Evolutionary conservation across 495 filamentous ascomycete species (phyloP).

Genomic region (Glarea lozoyensis): DNA sequence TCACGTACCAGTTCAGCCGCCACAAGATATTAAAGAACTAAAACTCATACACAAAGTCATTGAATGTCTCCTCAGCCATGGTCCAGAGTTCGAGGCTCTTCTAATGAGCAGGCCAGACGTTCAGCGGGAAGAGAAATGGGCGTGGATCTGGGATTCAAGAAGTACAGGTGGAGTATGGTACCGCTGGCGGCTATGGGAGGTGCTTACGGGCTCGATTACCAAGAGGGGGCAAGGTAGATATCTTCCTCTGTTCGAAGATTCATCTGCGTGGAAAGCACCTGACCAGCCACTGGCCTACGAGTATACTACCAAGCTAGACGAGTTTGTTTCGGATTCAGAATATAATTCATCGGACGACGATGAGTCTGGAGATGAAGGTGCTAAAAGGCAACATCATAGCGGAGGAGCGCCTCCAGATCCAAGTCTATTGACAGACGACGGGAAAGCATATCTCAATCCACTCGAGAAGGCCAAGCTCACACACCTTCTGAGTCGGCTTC

Average conservation of each 20-base stretch:
- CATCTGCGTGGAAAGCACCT: slow-evolving; percentile 62
- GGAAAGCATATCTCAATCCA: slow-evolving; percentile 70
- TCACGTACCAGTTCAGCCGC: slow-evolving; percentile 67
- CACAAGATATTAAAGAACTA: slow-evolving; percentile 69
- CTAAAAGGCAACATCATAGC: slow-evolving; percentile 40
- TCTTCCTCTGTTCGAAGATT: slow-evolving; percentile 59
- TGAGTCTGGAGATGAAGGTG: slow-evolving; percentile 62
- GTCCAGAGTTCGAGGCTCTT: slow-evolving; percentile 84
- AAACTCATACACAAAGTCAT: slow-evolving; percentile 82
- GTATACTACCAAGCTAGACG: slow-evolving; percentile 60
- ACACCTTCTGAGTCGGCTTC: slow-evolving; percentile 71
- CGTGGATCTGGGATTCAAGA: slow-evolving; percentile 86
- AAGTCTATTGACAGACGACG: slow-evolving; percentile 37
- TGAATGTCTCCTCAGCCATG: slow-evolving; percentile 67
- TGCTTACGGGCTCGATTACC: slow-evolving; percentile 50
- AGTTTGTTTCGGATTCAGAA: slow-evolving; percentile 74
- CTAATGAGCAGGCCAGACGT: slow-evolving; percentile 80
- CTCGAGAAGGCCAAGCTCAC: slow-evolving; percentile 76
- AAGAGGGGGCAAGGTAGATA: slow-evolving; percentile 31
- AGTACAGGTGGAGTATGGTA: slow-evolving; percentile 78
- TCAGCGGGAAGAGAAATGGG: slow-evolving; percentile 78
- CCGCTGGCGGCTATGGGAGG: slow-evolving; percentile 82
- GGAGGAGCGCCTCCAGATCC: slow-evolving; percentile 41
- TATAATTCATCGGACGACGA: slow-evolving; percentile 87
- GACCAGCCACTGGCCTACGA: slow-evolving; percentile 61